Conservation (phyloP, 176 grass and related monocot genomes). For the Ensete glaucum region DNA sequence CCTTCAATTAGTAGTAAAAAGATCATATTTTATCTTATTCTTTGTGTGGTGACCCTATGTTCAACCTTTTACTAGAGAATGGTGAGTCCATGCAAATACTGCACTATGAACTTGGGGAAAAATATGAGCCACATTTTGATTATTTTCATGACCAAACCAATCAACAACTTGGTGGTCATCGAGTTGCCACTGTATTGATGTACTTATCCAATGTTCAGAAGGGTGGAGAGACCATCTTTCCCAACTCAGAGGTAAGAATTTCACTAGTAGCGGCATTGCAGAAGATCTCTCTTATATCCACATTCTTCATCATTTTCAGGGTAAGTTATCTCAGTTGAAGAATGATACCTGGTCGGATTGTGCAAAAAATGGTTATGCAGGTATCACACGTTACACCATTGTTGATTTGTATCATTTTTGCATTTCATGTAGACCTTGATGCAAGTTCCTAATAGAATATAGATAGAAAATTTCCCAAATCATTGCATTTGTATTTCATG, state of each 20-base stretch:
- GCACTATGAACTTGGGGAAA: conserved; percentile 73
- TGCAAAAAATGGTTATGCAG: conserved; percentile 83
- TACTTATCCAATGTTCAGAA: conserved; percentile 76
- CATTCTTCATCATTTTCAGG: conserved; percentile 34
- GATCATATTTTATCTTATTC: conserved; percentile 3
- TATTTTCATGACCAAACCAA: conserved; percentile 85
- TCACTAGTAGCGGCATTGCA: background rate
- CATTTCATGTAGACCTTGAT: background rate
- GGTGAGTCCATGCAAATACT: conserved; percentile 79
- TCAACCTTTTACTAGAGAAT: conserved; percentile 30
- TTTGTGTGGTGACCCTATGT: background rate
- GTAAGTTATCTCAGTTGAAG: conserved; percentile 56
- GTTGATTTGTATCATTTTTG: background rate
- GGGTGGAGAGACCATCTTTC: conserved; percentile 85
- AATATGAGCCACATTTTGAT: conserved; percentile 83
- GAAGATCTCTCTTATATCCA: conserved; percentile 12
- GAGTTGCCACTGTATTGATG: conserved; percentile 78
- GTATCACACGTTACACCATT: conserved; percentile 23
- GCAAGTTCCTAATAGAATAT: background rate
- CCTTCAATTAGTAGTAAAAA: background rate
- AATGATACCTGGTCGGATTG: conserved; percentile 75
- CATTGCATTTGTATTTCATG: background rate
- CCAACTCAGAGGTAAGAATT: conserved; percentile 63
- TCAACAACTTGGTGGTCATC: conserved; percentile 73
- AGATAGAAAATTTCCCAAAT: background rate